Percentiles rank a stretch among this genome's conserved stretches.
phyloP scores from a whole-genome alignment of 2,329 filamentous ascomycete species.

The Elsinoe perseae region DNA sequence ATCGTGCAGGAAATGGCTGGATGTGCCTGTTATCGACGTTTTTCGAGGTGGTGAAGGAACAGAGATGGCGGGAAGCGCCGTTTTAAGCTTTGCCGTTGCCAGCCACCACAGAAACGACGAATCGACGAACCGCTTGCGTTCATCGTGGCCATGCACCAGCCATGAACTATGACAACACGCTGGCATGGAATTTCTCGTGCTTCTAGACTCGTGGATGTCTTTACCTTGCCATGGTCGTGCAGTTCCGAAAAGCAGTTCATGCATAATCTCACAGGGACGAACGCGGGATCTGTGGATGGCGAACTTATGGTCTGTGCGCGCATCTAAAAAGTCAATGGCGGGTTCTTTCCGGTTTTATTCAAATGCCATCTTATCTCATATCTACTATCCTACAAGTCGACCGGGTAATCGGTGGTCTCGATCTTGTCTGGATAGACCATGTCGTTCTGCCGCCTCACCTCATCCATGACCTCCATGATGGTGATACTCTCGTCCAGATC shows the following conservation, averaged over 20 bases:
- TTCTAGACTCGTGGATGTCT: background rate
- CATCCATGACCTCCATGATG: slow-evolving; percentile 78
- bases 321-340: background rate
- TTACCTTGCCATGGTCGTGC: background rate
- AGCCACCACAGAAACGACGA: background rate
- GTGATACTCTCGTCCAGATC: slow-evolving; percentile 68
- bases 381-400: slow-evolving; percentile 28
- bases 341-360: background rate
- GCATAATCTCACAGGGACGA: background rate
- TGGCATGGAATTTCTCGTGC: background rate
- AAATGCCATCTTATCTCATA: background rate
- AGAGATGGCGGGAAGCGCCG: slow-evolving; percentile 11
- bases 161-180: background rate
- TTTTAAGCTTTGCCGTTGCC: slow-evolving; percentile 3
- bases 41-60: slow-evolving; percentile 12
- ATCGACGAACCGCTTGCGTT: background rate
- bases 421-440: slow-evolving; percentile 59
- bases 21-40: slow-evolving; percentile 4
- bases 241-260: background rate
- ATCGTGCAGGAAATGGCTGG: slow-evolving; percentile 11
- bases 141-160: background rate
- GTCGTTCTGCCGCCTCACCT: slow-evolving; percentile 55
- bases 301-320: slow-evolving; percentile 5
- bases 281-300: background rate
- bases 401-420: slow-evolving; percentile 51